Base-by-base conservation (phyloP, 169 alveolate genomes). In the Plasmodium relictum region DNA sequence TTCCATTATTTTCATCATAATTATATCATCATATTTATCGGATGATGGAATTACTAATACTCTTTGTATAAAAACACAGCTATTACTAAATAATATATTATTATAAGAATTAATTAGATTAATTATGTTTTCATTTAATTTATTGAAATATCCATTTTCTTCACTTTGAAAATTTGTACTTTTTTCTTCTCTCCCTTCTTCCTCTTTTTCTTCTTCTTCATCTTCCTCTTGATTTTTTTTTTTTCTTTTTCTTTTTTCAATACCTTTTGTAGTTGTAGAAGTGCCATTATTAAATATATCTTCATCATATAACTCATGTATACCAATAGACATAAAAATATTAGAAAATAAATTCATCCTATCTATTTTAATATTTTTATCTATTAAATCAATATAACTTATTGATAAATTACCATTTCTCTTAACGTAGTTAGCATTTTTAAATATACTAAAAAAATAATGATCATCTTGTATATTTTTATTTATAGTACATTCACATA, bases 61-160 rank as follows among this genome's bases (percentile, higher is more conserved):
- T 31, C 92, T 37, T 71, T 86, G 92, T 56, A 86, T 63, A n/a
- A 86, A 86, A 1, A 86, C 92, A 59, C 86, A 86, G 58, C 78
- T 86, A 26, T 86, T 71, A 9, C 37, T 73, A 59, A 86, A 86
- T 58, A 24, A 62, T 10, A 86, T 56, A n/a, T 26, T 48, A 61
- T 86, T 86, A 22, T 86, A 66, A 0, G 88, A 41, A 31, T 45
- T 56, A 0, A 86, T 59, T 12, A 71, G 24, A 6, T 86, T 62
- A 18, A 70, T 16, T 62, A 86, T 14, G 4, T 86, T 59, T 7
- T 71, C 69, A 10, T 45, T 45, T 52, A 61, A 14, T 16, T 61
- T 71, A 31, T 7, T 24, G 6, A 83, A 61, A 2, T 18, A 22
- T 12, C 14, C 39, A 69, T 69, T 22, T 5, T 54, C 44, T 4